Evolutionary conservation across 2,329 filamentous ascomycete genomes (phyloP), one percentile per base, ranked within the genome.

Genomic region (Davidsoniella eucalypti): DNA sequence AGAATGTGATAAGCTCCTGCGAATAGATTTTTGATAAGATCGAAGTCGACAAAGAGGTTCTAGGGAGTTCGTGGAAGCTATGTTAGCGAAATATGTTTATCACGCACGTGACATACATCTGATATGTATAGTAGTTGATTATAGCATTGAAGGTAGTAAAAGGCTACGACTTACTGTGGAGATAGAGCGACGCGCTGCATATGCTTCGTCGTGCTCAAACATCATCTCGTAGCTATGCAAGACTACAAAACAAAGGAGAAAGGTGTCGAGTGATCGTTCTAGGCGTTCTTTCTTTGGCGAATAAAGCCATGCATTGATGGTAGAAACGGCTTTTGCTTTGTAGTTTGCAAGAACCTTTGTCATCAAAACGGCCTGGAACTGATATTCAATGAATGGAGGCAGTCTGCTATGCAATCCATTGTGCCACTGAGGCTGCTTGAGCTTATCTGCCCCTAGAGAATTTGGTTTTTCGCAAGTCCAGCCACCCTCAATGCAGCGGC

Each of bases 351-450:
- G 39, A 18, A 49, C 18, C 25, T 36, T 49, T 12, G 23, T 9
- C 39, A 49, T 49, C n/a, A 49, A 14, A 14, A 43, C 25, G 16
- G 47, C 23, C 26, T 49, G 47, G 12, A 49, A 16, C 29, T 49
- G 47, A 17, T 49, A 49, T 21, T 49, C 47, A 4, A 49, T 49
- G 25, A 49, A 49, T 12, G 47, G 39, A 12, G 39, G 47, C 14
- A 49, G 25, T n/a, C 47, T 18, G 7, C 41, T 18, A n/a, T 36
- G 25, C 5, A 14, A 42, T 23, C 12, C 10, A 14, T 29, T 21
- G 16, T 39, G 38, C 38, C 38, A 49, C 3, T 17, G 5, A 4
- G 25, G 16, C 16, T 36, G 23, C 5, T 23, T 7, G 8, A 49
- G 47, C 6, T 17, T 33, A 5, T 49, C 39, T 8, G 47, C 39